Base-by-base conservation (phyloP, 805 yeast species). In the Candida patagonica region DNA sequence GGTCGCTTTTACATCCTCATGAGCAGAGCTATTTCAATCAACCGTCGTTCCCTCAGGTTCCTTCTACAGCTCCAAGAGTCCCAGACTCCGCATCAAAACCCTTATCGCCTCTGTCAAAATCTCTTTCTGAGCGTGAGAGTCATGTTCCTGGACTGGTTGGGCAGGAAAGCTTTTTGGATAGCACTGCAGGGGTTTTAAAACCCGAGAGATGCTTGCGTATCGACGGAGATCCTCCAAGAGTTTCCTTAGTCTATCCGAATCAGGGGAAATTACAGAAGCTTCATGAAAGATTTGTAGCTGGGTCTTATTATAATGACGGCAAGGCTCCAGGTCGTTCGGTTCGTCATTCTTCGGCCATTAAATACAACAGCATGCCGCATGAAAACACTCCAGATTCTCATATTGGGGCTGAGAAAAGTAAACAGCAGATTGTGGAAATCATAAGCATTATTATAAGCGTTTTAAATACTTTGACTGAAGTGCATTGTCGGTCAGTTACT, bases 401-500 rank as follows among this genome's bases (percentile, higher is more conserved):
- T 5, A 17, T 20, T 12, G 19, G 26, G 12, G 29, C n/a, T 20
- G n/a, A 21, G 4, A 29, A 24, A 16, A 16, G 26, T 15, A 36
- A 38, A 2, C 35, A 32, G 4, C 59, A 60, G 34, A 35, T 58
- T 5, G 22, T 42, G 4, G 50, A 48, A 9, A 49, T 61, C 1
- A 35, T 63, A 8, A 36, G 38, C 3, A 39, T 53, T 3, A 40
- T 55, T 12, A 47, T 63, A 1, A 40, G 48, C 4, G 43, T 53
- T 3, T 38, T 59, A 8, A 46, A 54, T 30, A 50, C 54, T 2
- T 36, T 66, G 16, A 45, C 50, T 21, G 37, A 36, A 7, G 51
- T 68, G 2, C 76, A 72, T 46, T 54, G 58, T 12, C 46, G 53
- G 26, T 70, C 72, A 1, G 50, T 71, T 25, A 68, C 70, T 4